Percentiles rank a stretch among this genome's conserved stretches.
Evolutionary conservation across 441 rosid genomes (phyloP).

Genomic region (Pelargonium fulgidum): DNA sequence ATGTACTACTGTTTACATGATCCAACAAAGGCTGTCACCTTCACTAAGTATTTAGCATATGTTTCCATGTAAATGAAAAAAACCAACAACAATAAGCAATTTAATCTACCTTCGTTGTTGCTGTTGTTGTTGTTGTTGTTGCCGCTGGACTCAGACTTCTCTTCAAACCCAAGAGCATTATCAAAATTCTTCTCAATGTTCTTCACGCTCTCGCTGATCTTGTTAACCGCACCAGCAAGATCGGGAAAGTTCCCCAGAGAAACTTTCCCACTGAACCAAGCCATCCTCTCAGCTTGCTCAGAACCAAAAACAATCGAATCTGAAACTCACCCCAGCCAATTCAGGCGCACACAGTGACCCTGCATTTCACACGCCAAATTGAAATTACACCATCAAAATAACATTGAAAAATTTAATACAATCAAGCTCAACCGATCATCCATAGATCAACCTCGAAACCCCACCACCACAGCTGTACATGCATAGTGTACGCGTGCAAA

Average conservation of each 20-base stretch:
- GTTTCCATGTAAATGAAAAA: no score
- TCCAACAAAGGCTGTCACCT: no score
- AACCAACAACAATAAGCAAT: neutral
- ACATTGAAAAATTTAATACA: neutral
- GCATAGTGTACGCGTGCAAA: neutral
- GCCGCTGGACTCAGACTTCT: conserved; percentile 48
- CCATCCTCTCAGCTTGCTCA: conserved; percentile 39
- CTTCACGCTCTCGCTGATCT: conserved; percentile 96
- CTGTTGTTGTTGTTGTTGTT: neutral
- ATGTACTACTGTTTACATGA: no score
- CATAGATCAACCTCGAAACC: neutral
- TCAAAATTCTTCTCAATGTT: conserved; percentile 96
- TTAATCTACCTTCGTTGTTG: conserved; percentile 39
- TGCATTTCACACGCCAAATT: neutral
- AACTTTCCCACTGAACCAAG: conserved; percentile 95
- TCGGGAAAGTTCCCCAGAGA: conserved; percentile 83
- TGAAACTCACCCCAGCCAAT: neutral
- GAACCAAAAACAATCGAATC: conserved; percentile 3
- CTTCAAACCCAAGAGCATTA: conserved; percentile 84
- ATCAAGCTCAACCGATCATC: neutral
- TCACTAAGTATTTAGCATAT: no score
- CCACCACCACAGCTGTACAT: neutral
- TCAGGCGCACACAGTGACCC: conserved; percentile 4
- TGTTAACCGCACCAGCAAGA: conserved; percentile 95
- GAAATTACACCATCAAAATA: neutral